Conservation (phyloP, 768 basidiomycete species). For the Nidularia pulvinata region DNA sequence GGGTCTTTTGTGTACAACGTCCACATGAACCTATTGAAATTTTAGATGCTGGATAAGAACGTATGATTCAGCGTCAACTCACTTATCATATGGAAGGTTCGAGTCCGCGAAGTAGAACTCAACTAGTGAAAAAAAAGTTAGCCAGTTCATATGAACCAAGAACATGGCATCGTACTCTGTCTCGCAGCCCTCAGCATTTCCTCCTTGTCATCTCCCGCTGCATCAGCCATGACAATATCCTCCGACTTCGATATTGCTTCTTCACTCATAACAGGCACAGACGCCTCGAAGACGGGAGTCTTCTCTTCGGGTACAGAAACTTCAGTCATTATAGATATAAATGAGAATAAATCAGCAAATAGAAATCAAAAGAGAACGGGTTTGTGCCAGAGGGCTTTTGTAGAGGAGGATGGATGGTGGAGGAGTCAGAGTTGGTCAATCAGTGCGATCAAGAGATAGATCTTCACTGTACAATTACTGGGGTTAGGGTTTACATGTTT, state of each 20-base stretch:
- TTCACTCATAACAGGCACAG: not conserved
- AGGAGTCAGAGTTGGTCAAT: constrained; percentile 15
- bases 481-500: not conserved
- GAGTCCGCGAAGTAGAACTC: constrained; percentile 97
- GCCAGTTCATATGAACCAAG: not conserved
- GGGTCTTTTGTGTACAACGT: constrained; percentile 77
- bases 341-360: constrained; percentile 1
- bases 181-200: constrained; percentile 47
- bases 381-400: not conserved
- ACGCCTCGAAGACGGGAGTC: constrained; percentile 6
- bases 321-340: constrained; percentile 18
- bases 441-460: not conserved
- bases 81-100: constrained; percentile 94
- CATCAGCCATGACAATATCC: constrained; percentile 18
- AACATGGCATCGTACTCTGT: constrained; percentile 42
- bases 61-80: constrained; percentile 7
- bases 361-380: constrained; percentile 4
- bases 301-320: constrained; percentile 10
- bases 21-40: constrained; percentile 85
- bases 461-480: not conserved
- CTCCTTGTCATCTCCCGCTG: constrained; percentile 29
- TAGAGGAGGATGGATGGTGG: not conserved
- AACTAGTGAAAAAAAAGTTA: constrained; percentile 42
- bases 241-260: constrained; percentile 8
- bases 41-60: not conserved